Evolutionary conservation across 1,284 basidiomycete genomes (phyloP), one percentile per base, ranked within the genome.

Genomic region (Golubevia pallescens): DNA sequence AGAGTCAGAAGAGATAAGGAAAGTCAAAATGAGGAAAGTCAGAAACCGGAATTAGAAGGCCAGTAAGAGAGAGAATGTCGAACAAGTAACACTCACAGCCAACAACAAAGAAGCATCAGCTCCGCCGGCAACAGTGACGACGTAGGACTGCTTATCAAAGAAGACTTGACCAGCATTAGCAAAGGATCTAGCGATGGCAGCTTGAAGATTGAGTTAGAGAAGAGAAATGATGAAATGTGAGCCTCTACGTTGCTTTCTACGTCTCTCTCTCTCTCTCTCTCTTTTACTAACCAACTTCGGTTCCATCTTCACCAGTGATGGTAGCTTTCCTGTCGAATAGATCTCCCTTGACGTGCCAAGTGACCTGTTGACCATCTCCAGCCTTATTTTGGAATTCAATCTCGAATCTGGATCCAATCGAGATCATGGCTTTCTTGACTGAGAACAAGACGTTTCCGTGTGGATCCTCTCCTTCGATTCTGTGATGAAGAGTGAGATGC

Each of bases 311-410:
- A 28, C 28, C 28, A 28, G 61, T 67, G 64, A 77, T 75, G 52
- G 65, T 60, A 7, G 71, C 66, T 13, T 59, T 56, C 1, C 71
- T 61, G 20, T 64, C 58, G 34, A 68, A 54, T 56, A 68, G 66
- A 54, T 65, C 28, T 14, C 73, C 75, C 58, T 61, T 64, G 48
- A 75, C 51, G 2, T 21, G 23, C 53, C 66, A 67, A 3, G 38
- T 59, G 19, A 69, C 60, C 2, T 32, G 19, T 16, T 56, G 54
- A 4, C 73, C 73, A 28, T 62, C 58, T 1, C 55, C 65, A 7
- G 63, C 73, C 16, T 57, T 56, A 52, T 75, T 77, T 24, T 1
- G 42, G 58, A 77, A 77, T 4, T 48, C 62, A 28, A 67, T 62
- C 13, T 64, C 59, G 28, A 73, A 61, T 38, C 73, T 75, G 34